These are phyloP conservation scores for Buxus sempervirens DNA, from an alignment of 164 flowering plant species.

Conservation along the genomic window DNA sequence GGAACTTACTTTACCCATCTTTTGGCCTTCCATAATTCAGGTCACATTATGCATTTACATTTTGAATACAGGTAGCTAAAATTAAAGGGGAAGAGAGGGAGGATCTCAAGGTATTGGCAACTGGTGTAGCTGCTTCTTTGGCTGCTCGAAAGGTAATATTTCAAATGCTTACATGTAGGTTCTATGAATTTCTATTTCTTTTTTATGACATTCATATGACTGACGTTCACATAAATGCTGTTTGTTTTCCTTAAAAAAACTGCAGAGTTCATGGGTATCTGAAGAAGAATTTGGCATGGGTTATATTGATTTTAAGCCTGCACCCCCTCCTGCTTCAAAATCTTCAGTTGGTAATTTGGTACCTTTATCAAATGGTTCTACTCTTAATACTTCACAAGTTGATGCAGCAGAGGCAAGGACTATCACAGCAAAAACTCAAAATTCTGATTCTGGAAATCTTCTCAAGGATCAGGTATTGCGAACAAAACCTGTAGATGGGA, in stretches of 20 bases:
- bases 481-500: constrained; percentile 54
- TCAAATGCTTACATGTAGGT: neutral
- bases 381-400: constrained; percentile 34
- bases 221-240: neutral
- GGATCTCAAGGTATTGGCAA: constrained; percentile 97
- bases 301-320: constrained; percentile 73
- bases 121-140: constrained; percentile 97
- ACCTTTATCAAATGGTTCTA: constrained; percentile 45
- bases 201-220: neutral
- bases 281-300: constrained; percentile 99
- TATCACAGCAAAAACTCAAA: constrained; percentile 21
- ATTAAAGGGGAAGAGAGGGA: constrained; percentile 94
- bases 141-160: constrained; percentile 78
- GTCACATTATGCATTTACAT: neutral
- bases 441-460: constrained; percentile 42
- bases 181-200: neutral
- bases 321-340: constrained; percentile 54
- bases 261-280: constrained; percentile 92
- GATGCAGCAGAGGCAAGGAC: constrained; percentile 47
- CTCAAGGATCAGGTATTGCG: constrained; percentile 47
- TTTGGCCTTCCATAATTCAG: neutral
- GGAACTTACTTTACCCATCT: neutral
- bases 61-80: constrained; percentile 68
- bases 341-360: constrained; percentile 33
- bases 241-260: neutral